Evolutionary conservation across 257 asterid species (phyloP).

Genomic region (Scutellaria barbata): DNA sequence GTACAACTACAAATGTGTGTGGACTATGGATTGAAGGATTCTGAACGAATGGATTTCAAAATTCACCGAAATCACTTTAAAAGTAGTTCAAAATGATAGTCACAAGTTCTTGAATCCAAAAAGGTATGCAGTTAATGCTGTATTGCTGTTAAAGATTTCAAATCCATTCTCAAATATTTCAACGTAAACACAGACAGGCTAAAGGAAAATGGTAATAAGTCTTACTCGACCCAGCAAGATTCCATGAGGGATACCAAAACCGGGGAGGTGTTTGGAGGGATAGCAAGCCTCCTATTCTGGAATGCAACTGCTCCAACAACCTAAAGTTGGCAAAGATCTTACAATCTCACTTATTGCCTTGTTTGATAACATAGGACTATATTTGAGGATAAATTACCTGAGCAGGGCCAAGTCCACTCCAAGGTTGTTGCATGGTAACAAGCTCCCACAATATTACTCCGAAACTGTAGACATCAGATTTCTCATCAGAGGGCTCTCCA

Average conservation of each 20-base stretch:
- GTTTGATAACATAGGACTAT: neutral
- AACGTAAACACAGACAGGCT: neutral
- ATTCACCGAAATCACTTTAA: neutral
- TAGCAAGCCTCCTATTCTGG: conserved; percentile 82
- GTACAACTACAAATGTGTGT: too few relatives aligned
- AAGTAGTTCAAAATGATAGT: neutral
- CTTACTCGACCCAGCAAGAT: conserved; percentile 98
- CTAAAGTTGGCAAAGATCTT: conserved; percentile 41
- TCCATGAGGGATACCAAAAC: conserved; percentile 77
- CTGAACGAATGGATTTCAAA: too few relatives aligned
- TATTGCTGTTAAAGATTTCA: too few relatives aligned
- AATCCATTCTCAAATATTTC: too few relatives aligned
- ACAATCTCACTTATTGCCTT: neutral
- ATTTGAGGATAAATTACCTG: conserved; percentile 53
- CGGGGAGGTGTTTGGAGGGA: conserved; percentile 78
- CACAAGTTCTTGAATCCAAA: too few relatives aligned
- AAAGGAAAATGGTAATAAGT: neutral
- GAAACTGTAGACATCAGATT: conserved; percentile 89
- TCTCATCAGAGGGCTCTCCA: conserved; percentile 96
- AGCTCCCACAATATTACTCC: conserved; percentile 98
- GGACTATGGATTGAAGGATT: too few relatives aligned
- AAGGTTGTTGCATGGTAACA: conserved; percentile 90
- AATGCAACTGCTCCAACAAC: conserved; percentile 99
- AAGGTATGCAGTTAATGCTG: too few relatives aligned
- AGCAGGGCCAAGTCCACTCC: conserved; percentile 94